A percentile compares a stretch with the other conserved stretches of the same genome.
These are phyloP conservation scores for Zanthoxylum bungeanum DNA, from an alignment of 345 rosid genomes.

Conservation along the genomic window DNA sequence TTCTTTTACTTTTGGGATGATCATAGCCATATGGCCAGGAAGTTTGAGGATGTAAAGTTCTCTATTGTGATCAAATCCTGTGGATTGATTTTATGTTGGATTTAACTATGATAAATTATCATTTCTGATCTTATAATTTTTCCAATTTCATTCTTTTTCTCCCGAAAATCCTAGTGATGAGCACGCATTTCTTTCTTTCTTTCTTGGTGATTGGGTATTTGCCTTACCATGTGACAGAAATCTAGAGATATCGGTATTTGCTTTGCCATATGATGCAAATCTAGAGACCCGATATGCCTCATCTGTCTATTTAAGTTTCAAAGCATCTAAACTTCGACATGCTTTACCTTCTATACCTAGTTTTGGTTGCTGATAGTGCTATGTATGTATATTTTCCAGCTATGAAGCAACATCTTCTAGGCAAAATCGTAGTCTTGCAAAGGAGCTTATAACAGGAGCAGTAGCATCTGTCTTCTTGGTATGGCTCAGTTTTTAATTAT, in stretches of 20 bases:
- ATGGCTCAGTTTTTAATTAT: constrained; percentile 11
- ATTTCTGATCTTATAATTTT: not conserved
- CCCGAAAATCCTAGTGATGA: not conserved
- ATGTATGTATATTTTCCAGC: constrained; percentile 33
- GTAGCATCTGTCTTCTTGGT: constrained; percentile 86
- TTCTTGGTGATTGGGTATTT: not conserved
- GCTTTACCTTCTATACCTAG: not conserved
- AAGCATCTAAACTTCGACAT: not conserved
- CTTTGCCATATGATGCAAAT: not conserved
- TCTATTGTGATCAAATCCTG: not conserved
- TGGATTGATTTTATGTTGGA: not conserved
- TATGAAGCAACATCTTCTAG: constrained; percentile 86
- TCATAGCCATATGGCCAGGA: not conserved
- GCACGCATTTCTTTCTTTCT: not conserved
- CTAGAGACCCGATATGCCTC: too few species aligned
- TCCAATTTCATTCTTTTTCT: not conserved
- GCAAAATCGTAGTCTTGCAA: constrained; percentile 61
- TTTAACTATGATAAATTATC: not conserved
- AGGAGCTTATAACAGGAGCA: constrained; percentile 72
- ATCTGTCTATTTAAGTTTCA: not conserved
- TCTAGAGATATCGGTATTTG: too few species aligned
- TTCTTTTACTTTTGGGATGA: not conserved
- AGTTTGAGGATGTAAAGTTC: not conserved
- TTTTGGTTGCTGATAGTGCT: constrained; percentile 1
- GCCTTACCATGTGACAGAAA: not conserved